A percentile compares a stretch with the other conserved stretches of the same genome.
These are phyloP conservation scores for Talaromyces stipitatus DNA, from an alignment of 495 filamentous ascomycete genomes.

Conservation along the genomic window DNA sequence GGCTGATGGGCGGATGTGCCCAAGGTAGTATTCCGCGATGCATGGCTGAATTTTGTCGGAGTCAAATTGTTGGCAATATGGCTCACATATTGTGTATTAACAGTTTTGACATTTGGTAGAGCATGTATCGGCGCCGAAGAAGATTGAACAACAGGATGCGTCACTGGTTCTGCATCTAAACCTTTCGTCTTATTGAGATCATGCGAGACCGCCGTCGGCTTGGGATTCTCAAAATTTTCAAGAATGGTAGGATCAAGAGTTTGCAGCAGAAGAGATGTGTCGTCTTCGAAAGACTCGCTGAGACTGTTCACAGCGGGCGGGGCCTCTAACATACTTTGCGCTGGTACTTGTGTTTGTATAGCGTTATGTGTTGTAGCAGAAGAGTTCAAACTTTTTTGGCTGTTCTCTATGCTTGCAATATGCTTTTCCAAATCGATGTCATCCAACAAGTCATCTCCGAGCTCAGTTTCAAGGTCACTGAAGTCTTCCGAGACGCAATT, in stretches of 20 bases:
- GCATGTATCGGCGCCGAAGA: not conserved
- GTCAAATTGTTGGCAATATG: not conserved
- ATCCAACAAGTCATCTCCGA: slow-evolving; percentile 4
- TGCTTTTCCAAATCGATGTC: not conserved
- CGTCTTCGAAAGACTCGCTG: slow-evolving; percentile 33
- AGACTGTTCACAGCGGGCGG: not conserved
- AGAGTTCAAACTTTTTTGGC: not conserved
- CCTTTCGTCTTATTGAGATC: not conserved
- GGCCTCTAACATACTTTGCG: not conserved
- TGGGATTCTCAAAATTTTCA: not conserved
- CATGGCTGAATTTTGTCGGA: not conserved
- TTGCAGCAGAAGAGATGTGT: slow-evolving; percentile 31
- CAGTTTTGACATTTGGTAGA: not conserved
- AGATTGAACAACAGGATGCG: not conserved
- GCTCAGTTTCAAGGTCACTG: slow-evolving; percentile 2
- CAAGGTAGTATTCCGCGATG: not conserved
- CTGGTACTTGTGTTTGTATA: not conserved
- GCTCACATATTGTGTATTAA: not conserved
- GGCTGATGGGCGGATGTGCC: not conserved
- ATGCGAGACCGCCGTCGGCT: not conserved
- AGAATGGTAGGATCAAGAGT: slow-evolving; percentile 10
- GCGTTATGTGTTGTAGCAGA: not conserved
- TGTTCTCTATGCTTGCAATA: not conserved
- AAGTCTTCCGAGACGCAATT: not conserved
- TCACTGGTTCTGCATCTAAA: no score